Evolutionary conservation across 768 basidiomycete species (phyloP), one percentile per base, ranked within the genome.

Genomic region (Tremella yokohamensis): DNA sequence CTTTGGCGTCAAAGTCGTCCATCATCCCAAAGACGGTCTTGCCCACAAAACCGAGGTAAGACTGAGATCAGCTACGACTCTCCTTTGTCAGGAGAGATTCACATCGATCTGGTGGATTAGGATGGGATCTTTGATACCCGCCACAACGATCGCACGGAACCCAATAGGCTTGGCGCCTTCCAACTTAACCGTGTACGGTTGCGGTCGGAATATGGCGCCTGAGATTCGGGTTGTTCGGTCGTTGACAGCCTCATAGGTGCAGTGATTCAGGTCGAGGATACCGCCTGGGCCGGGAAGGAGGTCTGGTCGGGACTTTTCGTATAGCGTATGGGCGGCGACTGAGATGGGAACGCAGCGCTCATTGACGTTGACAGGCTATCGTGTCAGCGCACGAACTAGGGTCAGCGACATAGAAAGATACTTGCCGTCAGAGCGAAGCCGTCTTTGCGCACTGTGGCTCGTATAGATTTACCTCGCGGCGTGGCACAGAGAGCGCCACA

Each of bases 101-200:
- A 37, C 54, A 29, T 61, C 59, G 40, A 61, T 61, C 8, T 45
- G 20, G 16, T 40, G 44, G 22, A 56, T 61, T 16, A 61, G 37
- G 37, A 61, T 61, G 11, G 59, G 59, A 61, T 61, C 59, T 16
- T 51, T 39, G 40, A 61, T 61, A 25, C 59, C 59, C 20, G 50
- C 54, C 13, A 61, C 12, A 44, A 61, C 52, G 15, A 55, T 45
- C 15, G 59, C 48, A 38, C 40, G 56, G 55, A 22, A 61, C 3
- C 59, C 59, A 22, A 56, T 26, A 29, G 40, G 54, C 19, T 39
- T n/a, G n/a, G 59, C 59, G 8, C 59, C 59, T 44, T 61, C 59
- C 0, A 61, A 26, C 37, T 61, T 61, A 54, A 61, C 19, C 3
- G 59, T 45, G 8, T n/a, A 22, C 3, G 55, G 59, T 24, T 56